Conservation (phyloP, 148 eudicot genomes). For the Euryodendron excelsum region DNA sequence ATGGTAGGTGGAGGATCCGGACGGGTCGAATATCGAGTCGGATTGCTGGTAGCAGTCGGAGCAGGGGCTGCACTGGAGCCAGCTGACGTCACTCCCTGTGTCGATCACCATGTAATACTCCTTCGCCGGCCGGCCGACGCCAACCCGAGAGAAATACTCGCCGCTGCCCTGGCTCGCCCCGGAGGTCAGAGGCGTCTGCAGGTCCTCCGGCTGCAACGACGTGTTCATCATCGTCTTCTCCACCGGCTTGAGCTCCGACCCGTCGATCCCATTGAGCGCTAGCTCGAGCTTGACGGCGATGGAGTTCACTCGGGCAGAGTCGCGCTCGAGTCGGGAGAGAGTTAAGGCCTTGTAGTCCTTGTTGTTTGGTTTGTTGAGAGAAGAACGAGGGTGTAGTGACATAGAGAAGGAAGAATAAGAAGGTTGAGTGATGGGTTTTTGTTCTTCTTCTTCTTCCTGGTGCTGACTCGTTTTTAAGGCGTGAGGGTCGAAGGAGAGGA, state of each 20-base stretch:
- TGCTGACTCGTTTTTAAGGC: neutral
- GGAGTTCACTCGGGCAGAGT: conserved; percentile 45
- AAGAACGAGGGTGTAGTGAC: conserved; percentile 48
- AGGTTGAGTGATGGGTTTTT: neutral
- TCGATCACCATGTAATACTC: conserved; percentile 59
- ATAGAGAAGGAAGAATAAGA: conserved; percentile 16
- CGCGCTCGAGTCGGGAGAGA: conserved; percentile 60
- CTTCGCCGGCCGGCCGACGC: conserved; percentile 61
- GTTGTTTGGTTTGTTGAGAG: conserved; percentile 29
- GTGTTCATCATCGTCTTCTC: neutral
- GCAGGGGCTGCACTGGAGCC: conserved; percentile 86
- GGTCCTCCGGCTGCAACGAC: conserved; percentile 15
- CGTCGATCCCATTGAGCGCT: conserved; percentile 22
- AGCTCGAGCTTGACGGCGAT: conserved; percentile 27
- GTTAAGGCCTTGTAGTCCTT: conserved; percentile 49
- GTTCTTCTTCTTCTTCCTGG: neutral
- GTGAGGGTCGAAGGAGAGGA: conserved; percentile 27
- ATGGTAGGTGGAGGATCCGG: conserved; percentile 41
- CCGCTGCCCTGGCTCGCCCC: conserved; percentile 71
- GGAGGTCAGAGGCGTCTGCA: conserved; percentile 55
- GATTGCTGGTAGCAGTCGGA: conserved; percentile 67
- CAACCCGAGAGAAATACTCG: conserved; percentile 78
- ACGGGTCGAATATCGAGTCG: conserved; percentile 63
- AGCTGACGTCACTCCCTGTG: conserved; percentile 80
- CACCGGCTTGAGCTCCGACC: conserved; percentile 31